Base-by-base conservation (phyloP, 1,284 basidiomycete species). In the Naganishia cerealis region DNA sequence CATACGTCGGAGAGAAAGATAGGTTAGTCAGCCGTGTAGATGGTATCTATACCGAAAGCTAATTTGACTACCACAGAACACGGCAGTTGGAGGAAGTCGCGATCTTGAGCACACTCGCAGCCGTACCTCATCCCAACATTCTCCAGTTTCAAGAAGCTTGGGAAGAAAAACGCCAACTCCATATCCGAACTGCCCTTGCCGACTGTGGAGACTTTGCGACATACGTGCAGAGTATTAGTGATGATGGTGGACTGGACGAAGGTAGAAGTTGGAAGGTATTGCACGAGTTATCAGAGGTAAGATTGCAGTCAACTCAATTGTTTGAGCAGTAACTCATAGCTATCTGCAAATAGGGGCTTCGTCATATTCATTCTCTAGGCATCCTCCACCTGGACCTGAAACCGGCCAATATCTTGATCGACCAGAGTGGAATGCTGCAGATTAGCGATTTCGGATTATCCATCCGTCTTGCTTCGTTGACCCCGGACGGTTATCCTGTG, bases 371-470 rank as follows among this genome's bases (percentile, higher is more conserved):
- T 80, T 83, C 86, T 70, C 85, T 88, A 53, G 88, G 88, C 67
- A 88, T 97, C 66, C 88, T 98, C 57, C 95, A 99, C 81, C 86
- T 99, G 67, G 95, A 99, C 81, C 82, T 99, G 71, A 99, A 98
- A 83, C 95, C 95, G 9, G 92, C 91, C 65, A 99, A 99, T 78
- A 88, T 99, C 61, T 92, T 99, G 77, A 85, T 99, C 73, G 93
- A 91, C 5, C 84, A 85, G 24, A 86, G 89, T 65, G 96, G 95
- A 1, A 86, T 90, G 26, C 89, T 99, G 81, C 94, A 93, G 82
- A 92, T 99, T 75, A 93, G 93, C 13, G 96, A 99, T 80, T 97
- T 98, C 83, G 96, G 95, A 10, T 91, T 97, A 87, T 92, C 92
- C 7, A 52, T 56, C 43, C 65, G 59, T 58, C 29, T 65, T 21